A percentile compares a stretch with the other conserved stretches of the same genome.
phyloP scores from a whole-genome alignment of 805 yeast species.

The Cyberlindnera americana region DNA sequence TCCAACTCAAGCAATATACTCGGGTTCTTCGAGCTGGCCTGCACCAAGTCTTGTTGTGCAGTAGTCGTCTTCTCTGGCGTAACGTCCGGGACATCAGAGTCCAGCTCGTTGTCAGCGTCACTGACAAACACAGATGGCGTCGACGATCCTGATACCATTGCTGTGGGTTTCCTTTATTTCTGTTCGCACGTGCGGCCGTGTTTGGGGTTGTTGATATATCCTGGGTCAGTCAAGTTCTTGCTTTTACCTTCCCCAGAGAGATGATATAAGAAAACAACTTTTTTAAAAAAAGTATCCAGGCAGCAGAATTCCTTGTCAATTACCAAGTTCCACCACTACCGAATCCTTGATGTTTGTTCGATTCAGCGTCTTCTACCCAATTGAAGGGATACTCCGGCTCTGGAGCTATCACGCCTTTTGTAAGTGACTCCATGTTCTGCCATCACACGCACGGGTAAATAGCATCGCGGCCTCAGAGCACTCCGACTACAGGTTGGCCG shows the following conservation, averaged over 20 bases:
- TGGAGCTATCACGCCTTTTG: no score
- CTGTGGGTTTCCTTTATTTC: neutral
- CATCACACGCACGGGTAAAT: neutral
- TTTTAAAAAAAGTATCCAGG: no score
- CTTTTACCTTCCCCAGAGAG: no score
- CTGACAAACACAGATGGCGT: constrained; percentile 12
- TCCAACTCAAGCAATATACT: constrained; percentile 83
- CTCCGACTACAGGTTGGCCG: no score
- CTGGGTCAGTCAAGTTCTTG: no score
- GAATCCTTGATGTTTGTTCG: no score
- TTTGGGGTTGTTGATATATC: constrained; percentile 1
- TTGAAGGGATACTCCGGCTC: no score
- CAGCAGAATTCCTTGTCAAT: no score
- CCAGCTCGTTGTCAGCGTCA: constrained; percentile 3
- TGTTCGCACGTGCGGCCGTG: no score
- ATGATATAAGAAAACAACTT: no score
- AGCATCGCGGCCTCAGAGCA: neutral
- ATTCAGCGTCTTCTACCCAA: no score
- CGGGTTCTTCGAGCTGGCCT: constrained; percentile 67
- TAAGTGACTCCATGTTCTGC: constrained; percentile 1
- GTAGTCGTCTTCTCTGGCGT: constrained; percentile 1
- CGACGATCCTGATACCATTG: constrained; percentile 5
- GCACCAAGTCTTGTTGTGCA: constrained; percentile 43
- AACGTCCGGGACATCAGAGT: neutral
- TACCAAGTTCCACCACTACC: no score